Evolutionary conservation across 352 stramenopile genomes (phyloP).

Genomic region (Globisporangium solare): DNA sequence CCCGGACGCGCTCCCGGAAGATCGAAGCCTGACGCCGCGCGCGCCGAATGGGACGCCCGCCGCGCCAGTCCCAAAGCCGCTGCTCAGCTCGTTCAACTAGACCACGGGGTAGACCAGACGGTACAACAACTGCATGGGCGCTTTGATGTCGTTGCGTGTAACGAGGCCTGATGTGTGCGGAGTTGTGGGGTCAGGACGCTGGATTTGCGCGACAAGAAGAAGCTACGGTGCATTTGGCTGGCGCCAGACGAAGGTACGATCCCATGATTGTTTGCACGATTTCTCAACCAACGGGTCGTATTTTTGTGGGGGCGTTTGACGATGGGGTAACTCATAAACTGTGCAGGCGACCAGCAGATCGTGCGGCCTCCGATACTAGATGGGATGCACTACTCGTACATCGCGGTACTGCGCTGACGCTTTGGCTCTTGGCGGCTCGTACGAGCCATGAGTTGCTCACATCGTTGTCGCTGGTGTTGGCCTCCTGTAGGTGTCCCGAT

Average conservation of each 20-base stretch:
- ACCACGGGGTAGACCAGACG: conserved; percentile 1
- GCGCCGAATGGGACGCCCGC: background rate
- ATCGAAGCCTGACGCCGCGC: conserved; percentile 4
- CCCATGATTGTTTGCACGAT: no score
- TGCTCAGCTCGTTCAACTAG: conserved; percentile 13
- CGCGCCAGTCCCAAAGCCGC: background rate
- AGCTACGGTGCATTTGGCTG: conserved; percentile 63
- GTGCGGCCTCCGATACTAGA: conserved; percentile 50
- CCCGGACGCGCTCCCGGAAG: conserved; percentile 5
- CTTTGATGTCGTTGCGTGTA: background rate
- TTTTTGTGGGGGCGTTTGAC: background rate
- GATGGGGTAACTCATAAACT: no score
- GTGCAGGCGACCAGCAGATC: conserved; percentile 49
- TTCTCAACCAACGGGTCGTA: no score
- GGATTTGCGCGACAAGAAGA: conserved; percentile 63
- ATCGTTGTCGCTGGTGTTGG: no score
- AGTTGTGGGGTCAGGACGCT: conserved; percentile 21
- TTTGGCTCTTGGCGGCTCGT: background rate
- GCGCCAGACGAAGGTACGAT: conserved; percentile 66
- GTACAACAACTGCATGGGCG: background rate
- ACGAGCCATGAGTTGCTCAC: no score
- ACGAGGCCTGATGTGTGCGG: background rate
- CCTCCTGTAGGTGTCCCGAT: conserved; percentile 38
- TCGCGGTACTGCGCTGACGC: conserved; percentile 22
- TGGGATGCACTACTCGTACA: conserved; percentile 58